phyloP scores from a whole-genome alignment of 805 yeast genomes.

The Blastobotrys peoriensis region DNA sequence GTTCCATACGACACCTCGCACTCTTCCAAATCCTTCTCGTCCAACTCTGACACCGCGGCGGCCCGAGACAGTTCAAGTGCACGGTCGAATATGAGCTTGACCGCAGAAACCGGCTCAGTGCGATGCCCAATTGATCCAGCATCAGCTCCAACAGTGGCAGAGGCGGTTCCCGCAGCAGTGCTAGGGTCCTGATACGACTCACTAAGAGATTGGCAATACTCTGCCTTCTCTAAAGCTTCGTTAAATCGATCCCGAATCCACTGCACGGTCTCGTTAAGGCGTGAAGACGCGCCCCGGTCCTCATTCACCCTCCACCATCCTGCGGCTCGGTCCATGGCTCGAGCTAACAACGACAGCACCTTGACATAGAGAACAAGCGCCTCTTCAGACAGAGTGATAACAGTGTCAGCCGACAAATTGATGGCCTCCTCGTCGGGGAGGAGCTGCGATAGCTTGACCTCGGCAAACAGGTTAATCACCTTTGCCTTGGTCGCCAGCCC shows the following conservation, averaged over 20 bases:
- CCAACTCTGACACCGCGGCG: conserved; percentile 84
- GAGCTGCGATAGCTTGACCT: conserved; percentile 80
- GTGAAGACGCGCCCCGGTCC: conserved; percentile 24
- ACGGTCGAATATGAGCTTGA: conserved; percentile 82
- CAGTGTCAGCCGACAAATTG: conserved; percentile 29
- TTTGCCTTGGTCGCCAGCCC: conserved; percentile 83
- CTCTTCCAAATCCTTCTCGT: conserved; percentile 61
- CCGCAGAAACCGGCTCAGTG: conserved; percentile 50
- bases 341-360: conserved; percentile 72
- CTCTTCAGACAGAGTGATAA: conserved; percentile 62
- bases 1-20: conserved; percentile 89
- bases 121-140: too few species aligned
- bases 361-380: conserved; percentile 82
- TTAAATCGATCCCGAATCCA: conserved; percentile 89
- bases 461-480: conserved; percentile 83
- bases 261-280: conserved; percentile 55
- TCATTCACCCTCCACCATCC: conserved; percentile 75
- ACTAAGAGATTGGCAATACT: conserved; percentile 48
- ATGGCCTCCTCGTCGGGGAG: conserved; percentile 46
- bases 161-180: background rate
- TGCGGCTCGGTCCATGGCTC: conserved; percentile 79
- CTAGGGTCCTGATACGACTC: conserved; percentile 6
- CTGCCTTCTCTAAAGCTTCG: conserved; percentile 85
- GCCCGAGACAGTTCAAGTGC: conserved; percentile 89
- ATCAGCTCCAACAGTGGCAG: background rate